Evolutionary conservation across 1,284 basidiomycete genomes (phyloP).

Genomic region (Inonotus obliquus): DNA sequence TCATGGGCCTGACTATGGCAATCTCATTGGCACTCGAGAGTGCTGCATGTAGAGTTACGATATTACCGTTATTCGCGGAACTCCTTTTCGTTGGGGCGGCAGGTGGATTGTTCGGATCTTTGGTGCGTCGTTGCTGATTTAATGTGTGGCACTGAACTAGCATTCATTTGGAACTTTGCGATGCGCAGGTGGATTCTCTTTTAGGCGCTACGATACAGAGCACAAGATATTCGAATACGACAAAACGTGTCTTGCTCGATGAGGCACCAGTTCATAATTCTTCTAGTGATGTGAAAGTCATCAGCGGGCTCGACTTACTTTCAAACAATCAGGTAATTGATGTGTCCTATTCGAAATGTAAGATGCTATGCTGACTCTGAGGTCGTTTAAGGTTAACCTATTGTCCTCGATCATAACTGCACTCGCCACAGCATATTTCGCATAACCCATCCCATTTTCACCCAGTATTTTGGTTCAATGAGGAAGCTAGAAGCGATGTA

Average conservation of each 20-base stretch:
- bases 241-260: conserved; percentile 67
- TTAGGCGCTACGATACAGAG: conserved; percentile 86
- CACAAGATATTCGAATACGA: conserved; percentile 66
- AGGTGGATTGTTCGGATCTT: conserved; percentile 71
- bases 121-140: conserved; percentile 40
- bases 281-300: conserved; percentile 40
- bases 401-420: conserved; percentile 39
- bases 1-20: conserved; percentile 64
- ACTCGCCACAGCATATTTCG: conserved; percentile 32
- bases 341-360: neutral
- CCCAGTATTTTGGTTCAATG: neutral
- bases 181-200: conserved; percentile 68
- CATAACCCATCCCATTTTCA: conserved; percentile 11
- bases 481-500: neutral
- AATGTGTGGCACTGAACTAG: neutral
- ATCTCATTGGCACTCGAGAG: conserved; percentile 62
- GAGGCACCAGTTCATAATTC: conserved; percentile 31
- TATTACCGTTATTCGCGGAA: conserved; percentile 34
- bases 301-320: conserved; percentile 71
- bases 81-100: conserved; percentile 55
- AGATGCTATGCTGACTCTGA: neutral
- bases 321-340: conserved; percentile 77
- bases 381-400: conserved; percentile 36
- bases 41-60: conserved; percentile 38
- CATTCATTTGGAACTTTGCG: neutral